A percentile compares a stretch with the other conserved stretches of the same genome.
Conservation (phyloP, 371 early-diverging fungal genomes). For the Batkoa obscura region DNA sequence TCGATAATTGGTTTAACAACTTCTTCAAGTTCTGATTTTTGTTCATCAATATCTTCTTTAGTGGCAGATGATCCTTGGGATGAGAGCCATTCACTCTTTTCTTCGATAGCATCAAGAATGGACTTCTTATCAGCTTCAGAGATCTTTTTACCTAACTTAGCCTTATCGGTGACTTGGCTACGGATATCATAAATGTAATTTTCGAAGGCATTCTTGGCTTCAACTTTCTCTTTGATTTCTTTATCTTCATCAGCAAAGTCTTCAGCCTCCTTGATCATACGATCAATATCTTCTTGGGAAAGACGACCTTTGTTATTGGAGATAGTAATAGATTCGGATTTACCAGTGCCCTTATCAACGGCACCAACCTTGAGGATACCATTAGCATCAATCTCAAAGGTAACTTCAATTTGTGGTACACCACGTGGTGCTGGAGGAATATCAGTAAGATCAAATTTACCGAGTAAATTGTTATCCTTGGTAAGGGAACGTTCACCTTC, state of each 20-base stretch:
- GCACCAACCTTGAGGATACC: conserved; percentile 96
- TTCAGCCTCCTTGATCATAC: conserved; percentile 92
- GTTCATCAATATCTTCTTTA: conserved; percentile 39
- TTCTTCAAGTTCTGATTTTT: conserved; percentile 64
- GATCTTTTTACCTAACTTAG: conserved; percentile 36
- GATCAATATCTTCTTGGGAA: conserved; percentile 91
- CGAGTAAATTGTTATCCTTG: conserved; percentile 91
- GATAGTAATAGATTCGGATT: conserved; percentile 89
- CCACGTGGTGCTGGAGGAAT: conserved; percentile 94
- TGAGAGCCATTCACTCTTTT: conserved; percentile 30
- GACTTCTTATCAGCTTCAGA: conserved; percentile 28
- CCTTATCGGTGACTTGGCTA: conserved; percentile 52
- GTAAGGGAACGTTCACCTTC: conserved; percentile 89
- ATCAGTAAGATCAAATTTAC: conserved; percentile 91
- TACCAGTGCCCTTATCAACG: conserved; percentile 86
- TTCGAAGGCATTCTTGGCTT: conserved; percentile 86
- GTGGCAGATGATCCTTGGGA: conserved; percentile 33
- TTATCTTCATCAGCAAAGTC: conserved; percentile 93
- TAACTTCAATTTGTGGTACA: conserved; percentile 95
- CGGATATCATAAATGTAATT: conserved; percentile 68
- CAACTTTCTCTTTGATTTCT: conserved; percentile 66
- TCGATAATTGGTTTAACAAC: conserved; percentile 73
- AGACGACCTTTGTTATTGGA: conserved; percentile 97
- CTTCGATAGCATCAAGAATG: conserved; percentile 19
- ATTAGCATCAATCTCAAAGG: conserved; percentile 95